These are phyloP conservation scores for Posidonia oceanica DNA, from an alignment of 116 monocot species.

Conservation along the genomic window DNA sequence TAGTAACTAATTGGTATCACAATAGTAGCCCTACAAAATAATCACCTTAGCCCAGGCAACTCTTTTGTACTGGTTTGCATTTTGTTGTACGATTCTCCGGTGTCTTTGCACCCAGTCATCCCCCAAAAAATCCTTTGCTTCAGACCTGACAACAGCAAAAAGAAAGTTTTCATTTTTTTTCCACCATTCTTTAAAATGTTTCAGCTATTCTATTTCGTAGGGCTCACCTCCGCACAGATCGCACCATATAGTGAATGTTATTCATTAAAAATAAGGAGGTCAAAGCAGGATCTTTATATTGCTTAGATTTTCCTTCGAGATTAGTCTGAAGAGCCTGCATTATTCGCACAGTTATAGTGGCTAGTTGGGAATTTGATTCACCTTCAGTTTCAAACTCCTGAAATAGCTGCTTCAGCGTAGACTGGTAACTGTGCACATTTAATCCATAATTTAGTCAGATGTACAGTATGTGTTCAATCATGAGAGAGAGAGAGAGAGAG, in stretches of 20 bases:
- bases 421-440: conserved; percentile 37
- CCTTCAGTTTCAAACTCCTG: conserved; percentile 45
- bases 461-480: too few relatives aligned
- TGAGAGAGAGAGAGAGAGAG: too few relatives aligned
- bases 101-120: conserved; percentile 97
- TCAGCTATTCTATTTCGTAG: background rate
- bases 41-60: conserved; percentile 81
- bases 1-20: too few relatives aligned
- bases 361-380: conserved; percentile 45
- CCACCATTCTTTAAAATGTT: background rate
- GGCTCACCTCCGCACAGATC: conserved; percentile 86
- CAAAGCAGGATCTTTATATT: conserved; percentile 84
- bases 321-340: conserved; percentile 95
- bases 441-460: background rate
- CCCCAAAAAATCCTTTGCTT: conserved; percentile 86
- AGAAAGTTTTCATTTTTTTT: background rate
- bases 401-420: conserved; percentile 57
- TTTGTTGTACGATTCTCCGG: conserved; percentile 84
- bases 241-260: conserved; percentile 92
- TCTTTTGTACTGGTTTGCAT: conserved; percentile 79
- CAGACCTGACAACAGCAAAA: conserved; percentile 34
- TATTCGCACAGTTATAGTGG: conserved; percentile 71
- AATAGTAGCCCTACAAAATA: too few relatives aligned
- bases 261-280: conserved; percentile 90
- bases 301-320: conserved; percentile 86